Conservation (phyloP, 78 protist genomes). For the Polysphondylium violaceum region DNA sequence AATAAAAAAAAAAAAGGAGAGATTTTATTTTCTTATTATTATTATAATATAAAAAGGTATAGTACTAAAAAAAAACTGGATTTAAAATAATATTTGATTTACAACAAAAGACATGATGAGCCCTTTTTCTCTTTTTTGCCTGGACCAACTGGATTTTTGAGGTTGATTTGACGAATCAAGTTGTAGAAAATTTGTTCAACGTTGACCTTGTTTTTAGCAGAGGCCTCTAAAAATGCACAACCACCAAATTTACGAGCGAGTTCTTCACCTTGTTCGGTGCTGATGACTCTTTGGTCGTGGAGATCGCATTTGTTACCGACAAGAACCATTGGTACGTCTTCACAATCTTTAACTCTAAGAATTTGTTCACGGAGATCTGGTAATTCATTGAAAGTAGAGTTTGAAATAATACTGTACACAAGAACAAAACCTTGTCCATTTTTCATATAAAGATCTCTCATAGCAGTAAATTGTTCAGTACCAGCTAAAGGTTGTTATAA, state of each 20-base stretch:
- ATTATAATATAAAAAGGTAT: background rate
- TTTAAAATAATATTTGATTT: slow-evolving; percentile 19
- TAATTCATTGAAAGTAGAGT: slow-evolving; percentile 86
- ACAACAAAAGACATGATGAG: slow-evolving; percentile 67
- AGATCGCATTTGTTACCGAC: slow-evolving; percentile 96
- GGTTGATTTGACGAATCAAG: slow-evolving; percentile 88
- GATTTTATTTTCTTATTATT: background rate
- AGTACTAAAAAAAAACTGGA: background rate
- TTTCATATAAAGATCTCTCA: slow-evolving; percentile 91
- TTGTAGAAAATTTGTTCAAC: slow-evolving; percentile 89
- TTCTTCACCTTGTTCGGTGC: slow-evolving; percentile 87
- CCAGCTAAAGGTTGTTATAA: slow-evolving; percentile 24
- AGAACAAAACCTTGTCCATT: slow-evolving; percentile 95
- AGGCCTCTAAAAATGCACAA: slow-evolving; percentile 87
- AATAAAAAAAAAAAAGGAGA: background rate
- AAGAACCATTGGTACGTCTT: slow-evolving; percentile 92
- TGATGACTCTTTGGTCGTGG: slow-evolving; percentile 84
- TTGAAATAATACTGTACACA: slow-evolving; percentile 90
- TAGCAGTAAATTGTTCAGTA: slow-evolving; percentile 89
- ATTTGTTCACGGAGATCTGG: slow-evolving; percentile 89
- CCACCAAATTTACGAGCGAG: slow-evolving; percentile 75
- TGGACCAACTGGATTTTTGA: slow-evolving; percentile 82
- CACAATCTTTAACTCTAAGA: slow-evolving; percentile 88
- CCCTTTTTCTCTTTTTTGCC: slow-evolving; percentile 13
- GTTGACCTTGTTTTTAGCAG: slow-evolving; percentile 86